Evolutionary conservation across 257 asterid genomes (phyloP), one percentile per base, ranked within the genome.

Genomic region (Nicotiana tabacum): DNA sequence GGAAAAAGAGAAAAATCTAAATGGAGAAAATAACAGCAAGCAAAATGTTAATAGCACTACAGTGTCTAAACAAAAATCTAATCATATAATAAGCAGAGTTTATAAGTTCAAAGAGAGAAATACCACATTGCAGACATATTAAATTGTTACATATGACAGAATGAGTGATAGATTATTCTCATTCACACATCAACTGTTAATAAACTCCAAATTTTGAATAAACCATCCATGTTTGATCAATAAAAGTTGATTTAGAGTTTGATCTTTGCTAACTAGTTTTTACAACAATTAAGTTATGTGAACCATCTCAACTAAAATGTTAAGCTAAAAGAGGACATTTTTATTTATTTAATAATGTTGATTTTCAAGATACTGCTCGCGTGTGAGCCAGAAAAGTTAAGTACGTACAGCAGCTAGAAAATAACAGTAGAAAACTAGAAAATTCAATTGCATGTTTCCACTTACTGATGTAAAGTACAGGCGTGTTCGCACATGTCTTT

Each of bases 401-500:
- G 12, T 35, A 15, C 16, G 43, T 27, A 27, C 61, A 81, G 37
- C 51, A 12, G 55, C 32, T 17, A 21, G 46, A 76, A 21, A 77
- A 81, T 24, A 9, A 9, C 33, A 62, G 66, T 5, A 55, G 76
- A 27, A 72, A 43, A 33, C 51, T 29, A 30, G 43, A 43, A 69
- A 77, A 51, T 7, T 18, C 80, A 29, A 79, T 77, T n/a, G 33
- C 72, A 37, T 78, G 7, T 21, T 17, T 87, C 79, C 72, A 87
- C 97, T 92, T 87, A 95, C 98, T 65, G 98, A 95, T 69, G 98
- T 95, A 82, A 95, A 95, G 88, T 95, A 95, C 55, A 95, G 94
- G 58, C 98, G 96, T 15, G 98, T 95, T 78, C 98, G 90, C 83
- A 95, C 98, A 78, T 95, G 98, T 77, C 98, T 92, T 53, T 95